Evolutionary conservation across 1,284 basidiomycete species (phyloP), one percentile per base, ranked within the genome.

Genomic region (Ustilago hordei): DNA sequence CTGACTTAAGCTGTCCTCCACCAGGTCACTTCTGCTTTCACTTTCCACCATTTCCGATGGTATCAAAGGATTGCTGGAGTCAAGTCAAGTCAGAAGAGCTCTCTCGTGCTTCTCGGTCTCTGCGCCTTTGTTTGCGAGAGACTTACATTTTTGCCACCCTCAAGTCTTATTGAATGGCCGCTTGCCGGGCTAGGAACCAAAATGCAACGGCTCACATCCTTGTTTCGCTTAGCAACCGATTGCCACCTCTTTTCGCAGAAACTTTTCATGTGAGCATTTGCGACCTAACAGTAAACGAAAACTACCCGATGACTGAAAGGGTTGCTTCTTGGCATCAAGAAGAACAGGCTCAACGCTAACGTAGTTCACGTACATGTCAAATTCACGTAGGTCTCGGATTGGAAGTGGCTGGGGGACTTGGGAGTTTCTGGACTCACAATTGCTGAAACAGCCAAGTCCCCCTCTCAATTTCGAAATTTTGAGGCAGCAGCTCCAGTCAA

Each of bases 341-440:
- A 50, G 48, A 50, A 50, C 23, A 28, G 31, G 48, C 48, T 50
- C 48, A 7, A 39, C 54, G 54, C 54, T 39, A n/a, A n/a, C n/a
- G n/a, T n/a, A n/a, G n/a, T n/a, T n/a, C n/a, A n/a, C n/a, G n/a
- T n/a, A n/a, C n/a, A n/a, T n/a, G n/a, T n/a, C n/a, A n/a, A n/a
- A n/a, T n/a, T n/a, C n/a, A n/a, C n/a, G n/a, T n/a, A n/a, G n/a
- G n/a, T n/a, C n/a, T n/a, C n/a, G n/a, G n/a, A n/a, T n/a, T n/a
- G n/a, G n/a, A n/a, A n/a, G n/a, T n/a, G n/a, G n/a, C n/a, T n/a
- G n/a, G n/a, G n/a, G n/a, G n/a, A n/a, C n/a, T n/a, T n/a, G n/a
- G n/a, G n/a, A n/a, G n/a, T n/a, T n/a, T n/a, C n/a, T n/a, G n/a
- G n/a, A n/a, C n/a, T n/a, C n/a, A n/a, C n/a, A n/a, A n/a, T n/a